phyloP scores from a whole-genome alignment of 192 early-diverging fungal genomes.

The Coemansia sp. region DNA sequence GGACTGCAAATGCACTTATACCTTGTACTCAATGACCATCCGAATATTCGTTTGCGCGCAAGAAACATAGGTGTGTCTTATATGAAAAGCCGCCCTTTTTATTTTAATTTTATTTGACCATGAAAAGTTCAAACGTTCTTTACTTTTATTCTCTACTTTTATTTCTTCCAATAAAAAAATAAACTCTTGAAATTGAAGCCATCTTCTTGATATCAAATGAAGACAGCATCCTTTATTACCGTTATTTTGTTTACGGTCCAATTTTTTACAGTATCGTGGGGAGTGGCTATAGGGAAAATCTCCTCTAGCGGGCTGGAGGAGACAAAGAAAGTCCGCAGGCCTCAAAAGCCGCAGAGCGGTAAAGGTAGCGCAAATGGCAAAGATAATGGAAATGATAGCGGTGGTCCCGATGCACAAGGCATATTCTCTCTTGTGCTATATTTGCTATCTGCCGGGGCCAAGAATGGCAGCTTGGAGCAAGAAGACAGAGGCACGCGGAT shows the following conservation, averaged over 20 bases:
- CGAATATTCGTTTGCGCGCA: neutral
- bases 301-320: slow-evolving; percentile 1
- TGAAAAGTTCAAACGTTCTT: neutral
- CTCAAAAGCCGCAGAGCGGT: neutral
- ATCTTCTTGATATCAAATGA: neutral
- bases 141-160: neutral
- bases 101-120: neutral
- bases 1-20: neutral
- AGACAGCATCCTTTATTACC: neutral
- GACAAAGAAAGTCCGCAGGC: neutral
- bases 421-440: slow-evolving; percentile 18
- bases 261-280: slow-evolving; percentile 3
- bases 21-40: neutral
- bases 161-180: neutral
- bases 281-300: neutral
- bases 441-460: neutral
- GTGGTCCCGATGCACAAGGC: slow-evolving; percentile 9
- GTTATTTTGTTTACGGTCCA: neutral
- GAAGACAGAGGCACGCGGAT: slow-evolving; percentile 6
- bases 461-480: neutral
- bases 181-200: too few relatives aligned
- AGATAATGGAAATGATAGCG: neutral
- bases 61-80: too few relatives aligned
- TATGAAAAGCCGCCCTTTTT: too few relatives aligned
- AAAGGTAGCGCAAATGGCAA: too few relatives aligned